A percentile compares a stretch with the other conserved stretches of the same genome.
phyloP scores from a whole-genome alignment of 805 yeast species.

The Ogataea neopini region DNA sequence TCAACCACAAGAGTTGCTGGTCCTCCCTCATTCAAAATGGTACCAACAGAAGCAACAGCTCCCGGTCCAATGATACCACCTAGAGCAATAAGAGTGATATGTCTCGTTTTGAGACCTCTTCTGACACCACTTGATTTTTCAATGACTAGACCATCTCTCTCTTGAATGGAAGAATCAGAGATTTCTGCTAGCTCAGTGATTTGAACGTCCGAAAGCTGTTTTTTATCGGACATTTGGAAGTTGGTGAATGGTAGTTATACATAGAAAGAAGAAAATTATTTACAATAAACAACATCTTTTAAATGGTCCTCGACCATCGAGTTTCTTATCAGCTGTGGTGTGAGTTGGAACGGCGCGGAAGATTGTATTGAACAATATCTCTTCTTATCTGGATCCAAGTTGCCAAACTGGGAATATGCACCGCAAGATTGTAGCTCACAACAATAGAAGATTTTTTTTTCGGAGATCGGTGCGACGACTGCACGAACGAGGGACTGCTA shows the following conservation, averaged over 20 bases:
- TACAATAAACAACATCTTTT: too few relatives aligned
- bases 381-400: too few relatives aligned
- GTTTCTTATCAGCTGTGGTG: too few relatives aligned
- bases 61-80: constrained; percentile 63
- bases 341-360: too few relatives aligned
- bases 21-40: constrained; percentile 45
- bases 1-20: constrained; percentile 51
- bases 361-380: too few relatives aligned
- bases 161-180: not conserved
- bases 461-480: too few relatives aligned
- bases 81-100: constrained; percentile 50
- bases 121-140: constrained; percentile 24
- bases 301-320: too few relatives aligned
- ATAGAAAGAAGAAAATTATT: too few relatives aligned
- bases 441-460: too few relatives aligned
- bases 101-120: constrained; percentile 50
- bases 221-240: constrained; percentile 1
- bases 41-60: constrained; percentile 48
- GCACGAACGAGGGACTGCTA: too few relatives aligned
- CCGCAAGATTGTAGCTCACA: too few relatives aligned
- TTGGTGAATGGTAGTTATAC: not conserved
- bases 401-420: too few relatives aligned
- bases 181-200: not conserved
- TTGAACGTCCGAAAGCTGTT: not conserved
- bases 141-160: not conserved